phyloP scores from a whole-genome alignment of 2,329 filamentous ascomycete genomes.

The Dothidotthia symphoricarpi region DNA sequence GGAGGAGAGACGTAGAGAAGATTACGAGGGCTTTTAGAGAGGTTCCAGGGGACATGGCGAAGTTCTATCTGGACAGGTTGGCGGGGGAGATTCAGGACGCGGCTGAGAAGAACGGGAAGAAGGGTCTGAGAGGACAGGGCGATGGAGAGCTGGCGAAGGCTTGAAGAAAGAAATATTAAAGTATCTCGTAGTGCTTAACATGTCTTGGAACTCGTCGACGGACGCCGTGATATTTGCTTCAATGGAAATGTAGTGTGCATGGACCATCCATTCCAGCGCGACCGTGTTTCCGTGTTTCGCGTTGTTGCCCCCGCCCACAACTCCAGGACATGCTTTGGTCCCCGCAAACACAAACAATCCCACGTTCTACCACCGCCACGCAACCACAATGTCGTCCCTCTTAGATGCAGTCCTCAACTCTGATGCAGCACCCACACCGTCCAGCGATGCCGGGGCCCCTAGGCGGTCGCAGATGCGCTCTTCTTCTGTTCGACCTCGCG shows the following conservation, averaged over 20 bases:
- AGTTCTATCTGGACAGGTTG: constrained; percentile 73
- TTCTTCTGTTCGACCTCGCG: constrained; percentile 57
- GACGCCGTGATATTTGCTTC: too few species aligned
- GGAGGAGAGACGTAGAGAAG: constrained; percentile 67
- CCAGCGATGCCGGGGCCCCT: constrained; percentile 37
- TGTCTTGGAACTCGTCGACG: too few species aligned
- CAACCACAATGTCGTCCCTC: constrained; percentile 51
- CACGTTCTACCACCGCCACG: background rate
- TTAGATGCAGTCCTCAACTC: constrained; percentile 52
- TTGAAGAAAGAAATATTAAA: too few species aligned
- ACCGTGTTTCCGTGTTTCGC: too few species aligned
- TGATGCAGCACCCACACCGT: constrained; percentile 44
- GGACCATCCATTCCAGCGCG: too few species aligned
- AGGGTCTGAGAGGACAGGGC: background rate
- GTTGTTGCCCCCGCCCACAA: too few species aligned
- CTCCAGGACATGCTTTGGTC: too few species aligned
- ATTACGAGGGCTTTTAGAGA: constrained; percentile 64
- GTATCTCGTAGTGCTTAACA: too few species aligned
- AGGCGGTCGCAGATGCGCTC: constrained; percentile 43
- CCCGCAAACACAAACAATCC: background rate
- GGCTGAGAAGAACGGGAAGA: constrained; percentile 17
- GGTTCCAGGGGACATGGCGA: constrained; percentile 64
- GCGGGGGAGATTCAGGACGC: constrained; percentile 62
- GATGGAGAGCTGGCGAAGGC: too few species aligned
- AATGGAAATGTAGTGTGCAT: too few species aligned